phyloP scores from a whole-genome alignment of 768 basidiomycete species.

The Lentinula aciculospora region DNA sequence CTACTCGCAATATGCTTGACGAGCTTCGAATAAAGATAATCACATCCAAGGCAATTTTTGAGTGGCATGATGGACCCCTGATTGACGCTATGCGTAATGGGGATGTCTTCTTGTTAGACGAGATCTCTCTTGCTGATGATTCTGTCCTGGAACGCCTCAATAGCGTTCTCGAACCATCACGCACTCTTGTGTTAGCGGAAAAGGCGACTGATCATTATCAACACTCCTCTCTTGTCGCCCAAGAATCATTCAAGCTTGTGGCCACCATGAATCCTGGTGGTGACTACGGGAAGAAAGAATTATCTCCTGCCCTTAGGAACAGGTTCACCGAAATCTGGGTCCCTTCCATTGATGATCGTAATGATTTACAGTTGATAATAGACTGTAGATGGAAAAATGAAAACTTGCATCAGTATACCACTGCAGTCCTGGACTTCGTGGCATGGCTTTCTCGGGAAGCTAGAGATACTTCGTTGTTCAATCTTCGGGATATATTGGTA shows the following conservation, averaged over 20 bases:
- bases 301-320: conserved; percentile 94
- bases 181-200: conserved; percentile 89
- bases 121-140: conserved; percentile 96
- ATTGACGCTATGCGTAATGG: conserved; percentile 86
- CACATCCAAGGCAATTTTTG: conserved; percentile 73
- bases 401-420: conserved; percentile 49
- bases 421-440: conserved; percentile 66
- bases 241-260: conserved; percentile 74
- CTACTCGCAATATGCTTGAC: conserved; percentile 26
- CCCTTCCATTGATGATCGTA: conserved; percentile 66
- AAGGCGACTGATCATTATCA: conserved; percentile 74
- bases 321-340: conserved; percentile 99
- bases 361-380: conserved; percentile 78
- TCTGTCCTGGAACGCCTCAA: conserved; percentile 96
- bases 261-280: conserved; percentile 99
- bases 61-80: conserved; percentile 97
- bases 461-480: conserved; percentile 60
- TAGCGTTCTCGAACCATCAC: conserved; percentile 89
- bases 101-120: conserved; percentile 87
- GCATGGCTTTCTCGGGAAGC: conserved; percentile 69
- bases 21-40: conserved; percentile 39
- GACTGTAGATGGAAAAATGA: conserved; percentile 59
- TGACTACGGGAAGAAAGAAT: conserved; percentile 98
- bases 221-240: conserved; percentile 61
- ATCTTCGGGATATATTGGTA: conserved; percentile 87